Base-by-base conservation (phyloP, 345 rosid genomes). In the Erucastrum elatum region DNA sequence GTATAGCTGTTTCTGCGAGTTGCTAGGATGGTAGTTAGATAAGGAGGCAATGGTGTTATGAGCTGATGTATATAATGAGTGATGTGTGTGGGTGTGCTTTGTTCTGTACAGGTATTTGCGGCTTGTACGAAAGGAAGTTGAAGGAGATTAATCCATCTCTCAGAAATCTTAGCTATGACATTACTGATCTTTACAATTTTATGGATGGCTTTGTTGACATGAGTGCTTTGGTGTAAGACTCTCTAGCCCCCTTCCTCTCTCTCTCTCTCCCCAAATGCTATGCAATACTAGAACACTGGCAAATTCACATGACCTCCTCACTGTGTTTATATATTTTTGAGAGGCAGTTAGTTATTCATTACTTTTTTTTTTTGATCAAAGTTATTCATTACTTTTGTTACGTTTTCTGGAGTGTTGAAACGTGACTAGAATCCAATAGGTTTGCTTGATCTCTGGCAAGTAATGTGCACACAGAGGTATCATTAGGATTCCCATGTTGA, bases 171-270 rank as follows among this genome's bases (percentile, higher is more conserved):
- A 82, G 86, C 41, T 93, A 93, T 73, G 98, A 93, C 78, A 86
- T 93, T 77, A 70, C 80, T 39, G 96, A 93, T 84, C 98, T 93
- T 44, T 90, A 88, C 90, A 90, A 88, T 76, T 93, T 87, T 68
- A 89, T 90, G 27, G 98, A 93, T 61, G 98, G 98, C 70, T 93
- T 93, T 66, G 84, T 88, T n/a, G 98, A 93, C 88, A 75, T 93
- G 93, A 93, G 96, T 69, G 96, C 96, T 51, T 76, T 93, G 86
- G 96, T 93, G 98, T 93, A 83, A 77, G 73, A 75, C 72, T 13
- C 44, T 35, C 51, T 44, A 44, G 34, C 61, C 77, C 49, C 61
- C 4, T 66, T 56, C 55, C 13, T 41, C 51, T 59, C 77, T 70
- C 79, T 67, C 64, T 61, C 64, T 8, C 2, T 13, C 13, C 39